Evolutionary conservation across 345 rosid species (phyloP).

Genomic region (Ceriops tagal): DNA sequence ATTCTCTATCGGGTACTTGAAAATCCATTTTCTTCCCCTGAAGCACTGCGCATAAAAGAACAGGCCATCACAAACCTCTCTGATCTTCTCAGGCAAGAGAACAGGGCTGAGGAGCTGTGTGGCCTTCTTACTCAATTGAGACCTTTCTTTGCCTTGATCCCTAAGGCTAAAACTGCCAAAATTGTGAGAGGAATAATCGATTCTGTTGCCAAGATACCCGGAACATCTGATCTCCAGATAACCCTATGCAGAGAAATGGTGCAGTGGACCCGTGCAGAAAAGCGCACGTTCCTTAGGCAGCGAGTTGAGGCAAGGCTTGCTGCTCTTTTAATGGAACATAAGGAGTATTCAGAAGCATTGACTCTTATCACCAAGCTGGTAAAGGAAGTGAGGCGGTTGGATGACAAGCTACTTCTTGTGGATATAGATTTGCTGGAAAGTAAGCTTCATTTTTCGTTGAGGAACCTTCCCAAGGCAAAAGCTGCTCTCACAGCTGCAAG

Average conservation of each 20-base stretch:
- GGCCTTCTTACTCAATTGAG: conserved; percentile 71
- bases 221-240: conserved; percentile 83
- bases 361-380: conserved; percentile 60
- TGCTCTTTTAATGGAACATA: conserved; percentile 80
- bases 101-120: conserved; percentile 76
- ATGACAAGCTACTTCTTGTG: conserved; percentile 91
- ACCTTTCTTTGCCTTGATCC: conserved; percentile 79
- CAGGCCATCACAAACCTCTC: conserved; percentile 76
- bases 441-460: conserved; percentile 83
- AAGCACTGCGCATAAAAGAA: conserved; percentile 74
- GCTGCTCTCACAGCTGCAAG: conserved; percentile 97
- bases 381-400: conserved; percentile 94
- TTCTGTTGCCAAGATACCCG: conserved; percentile 92
- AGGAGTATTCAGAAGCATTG: conserved; percentile 76
- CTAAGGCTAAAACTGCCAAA: conserved; percentile 96
- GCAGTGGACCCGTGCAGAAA: conserved; percentile 86
- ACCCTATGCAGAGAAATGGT: conserved; percentile 90
- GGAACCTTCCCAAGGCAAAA: conserved; percentile 93
- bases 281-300: conserved; percentile 89
- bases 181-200: conserved; percentile 82
- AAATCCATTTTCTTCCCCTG: conserved; percentile 81
- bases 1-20: conserved; percentile 65
- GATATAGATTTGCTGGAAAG: conserved; percentile 95
- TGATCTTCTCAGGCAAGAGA: conserved; percentile 73
- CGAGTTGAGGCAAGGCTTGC: conserved; percentile 95